Evolutionary conservation across 805 yeast species (phyloP).

Genomic region (Hanseniaspora mollemarum): DNA sequence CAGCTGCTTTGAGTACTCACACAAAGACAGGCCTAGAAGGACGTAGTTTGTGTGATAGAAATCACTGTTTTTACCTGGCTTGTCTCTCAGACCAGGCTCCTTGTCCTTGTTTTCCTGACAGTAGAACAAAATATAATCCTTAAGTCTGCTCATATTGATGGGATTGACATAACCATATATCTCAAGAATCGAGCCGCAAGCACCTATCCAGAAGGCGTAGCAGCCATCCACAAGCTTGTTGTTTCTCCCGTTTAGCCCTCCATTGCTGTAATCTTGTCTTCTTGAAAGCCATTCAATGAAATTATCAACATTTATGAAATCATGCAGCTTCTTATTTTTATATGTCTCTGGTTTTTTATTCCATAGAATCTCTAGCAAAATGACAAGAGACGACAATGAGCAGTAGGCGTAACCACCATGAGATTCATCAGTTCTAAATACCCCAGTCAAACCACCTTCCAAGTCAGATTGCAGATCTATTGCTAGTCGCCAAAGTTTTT

Average conservation of each 20-base stretch:
- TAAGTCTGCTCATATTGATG: slow-evolving; percentile 47
- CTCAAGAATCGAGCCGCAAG: slow-evolving; percentile 45
- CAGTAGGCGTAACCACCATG: slow-evolving; percentile 97
- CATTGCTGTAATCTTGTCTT: slow-evolving; percentile 65
- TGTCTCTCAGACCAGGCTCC: slow-evolving; percentile 73
- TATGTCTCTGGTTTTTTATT: slow-evolving; percentile 2
- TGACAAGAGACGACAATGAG: slow-evolving; percentile 55
- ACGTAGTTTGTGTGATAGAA: slow-evolving; percentile 86
- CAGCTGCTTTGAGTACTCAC: slow-evolving; percentile 23
- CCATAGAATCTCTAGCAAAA: slow-evolving; percentile 32
- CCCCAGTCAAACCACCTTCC: slow-evolving; percentile 92
- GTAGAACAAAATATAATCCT: slow-evolving; percentile 58
- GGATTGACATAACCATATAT: slow-evolving; percentile 26
- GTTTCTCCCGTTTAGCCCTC: slow-evolving; percentile 81
- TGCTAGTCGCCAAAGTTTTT: slow-evolving; percentile 48
- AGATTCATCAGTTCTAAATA: slow-evolving; percentile 60
- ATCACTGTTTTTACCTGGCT: slow-evolving; percentile 72
- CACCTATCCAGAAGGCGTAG: slow-evolving; percentile 93
- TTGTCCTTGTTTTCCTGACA: slow-evolving; percentile 42
- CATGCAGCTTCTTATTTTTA: slow-evolving; percentile 24
- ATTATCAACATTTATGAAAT: slow-evolving; percentile 37
- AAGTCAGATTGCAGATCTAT: slow-evolving; percentile 59
- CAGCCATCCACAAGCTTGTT: slow-evolving; percentile 94
- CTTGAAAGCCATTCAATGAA: slow-evolving; percentile 56
- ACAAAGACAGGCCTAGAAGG: slow-evolving; percentile 49